A percentile compares a stretch with the other conserved stretches of the same genome.
These are phyloP conservation scores for Cladophialophora carrionii DNA, from an alignment of 2,329 filamentous ascomycete species.

Conservation along the genomic window DNA sequence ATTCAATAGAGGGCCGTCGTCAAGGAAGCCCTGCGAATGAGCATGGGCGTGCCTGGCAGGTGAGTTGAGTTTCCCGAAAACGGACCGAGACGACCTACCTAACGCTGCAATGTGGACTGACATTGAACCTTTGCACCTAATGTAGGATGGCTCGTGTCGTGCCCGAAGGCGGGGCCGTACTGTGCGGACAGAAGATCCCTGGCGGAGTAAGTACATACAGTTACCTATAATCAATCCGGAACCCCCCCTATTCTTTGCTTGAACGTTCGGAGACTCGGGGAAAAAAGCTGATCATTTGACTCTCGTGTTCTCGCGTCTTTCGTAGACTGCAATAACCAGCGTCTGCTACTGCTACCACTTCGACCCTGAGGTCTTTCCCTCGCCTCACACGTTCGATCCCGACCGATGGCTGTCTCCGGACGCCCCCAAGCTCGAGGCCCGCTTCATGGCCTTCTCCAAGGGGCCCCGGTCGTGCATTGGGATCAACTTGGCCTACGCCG, in stretches of 20 bases:
- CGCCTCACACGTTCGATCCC: conserved; percentile 25
- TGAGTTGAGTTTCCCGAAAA: conserved; percentile 1
- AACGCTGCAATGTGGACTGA: neutral
- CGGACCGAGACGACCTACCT: neutral
- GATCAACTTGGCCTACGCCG: conserved; percentile 41
- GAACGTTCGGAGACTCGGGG: too few species aligned
- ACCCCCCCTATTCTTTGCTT: conserved; percentile 1
- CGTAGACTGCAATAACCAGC: conserved; percentile 15
- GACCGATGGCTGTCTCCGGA: conserved; percentile 26
- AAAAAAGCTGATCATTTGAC: too few species aligned
- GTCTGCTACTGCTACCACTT: conserved; percentile 21
- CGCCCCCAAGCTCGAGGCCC: conserved; percentile 17
- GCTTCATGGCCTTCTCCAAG: conserved; percentile 25
- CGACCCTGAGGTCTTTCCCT: conserved; percentile 21
- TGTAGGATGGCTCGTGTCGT: conserved; percentile 18
- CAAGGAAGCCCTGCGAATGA: conserved; percentile 24
- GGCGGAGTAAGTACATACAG: conserved; percentile 7
- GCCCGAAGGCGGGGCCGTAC: conserved; percentile 16
- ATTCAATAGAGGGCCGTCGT: conserved; percentile 26
- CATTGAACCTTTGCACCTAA: neutral
- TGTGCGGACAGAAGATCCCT: conserved; percentile 19
- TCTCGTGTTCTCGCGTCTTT: neutral
- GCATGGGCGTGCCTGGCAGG: conserved; percentile 19
- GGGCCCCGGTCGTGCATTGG: conserved; percentile 36
- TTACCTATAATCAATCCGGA: neutral